These are phyloP conservation scores for Zasmidium citrigriseum DNA, from an alignment of 2,329 filamentous ascomycete species.

Conservation along the genomic window DNA sequence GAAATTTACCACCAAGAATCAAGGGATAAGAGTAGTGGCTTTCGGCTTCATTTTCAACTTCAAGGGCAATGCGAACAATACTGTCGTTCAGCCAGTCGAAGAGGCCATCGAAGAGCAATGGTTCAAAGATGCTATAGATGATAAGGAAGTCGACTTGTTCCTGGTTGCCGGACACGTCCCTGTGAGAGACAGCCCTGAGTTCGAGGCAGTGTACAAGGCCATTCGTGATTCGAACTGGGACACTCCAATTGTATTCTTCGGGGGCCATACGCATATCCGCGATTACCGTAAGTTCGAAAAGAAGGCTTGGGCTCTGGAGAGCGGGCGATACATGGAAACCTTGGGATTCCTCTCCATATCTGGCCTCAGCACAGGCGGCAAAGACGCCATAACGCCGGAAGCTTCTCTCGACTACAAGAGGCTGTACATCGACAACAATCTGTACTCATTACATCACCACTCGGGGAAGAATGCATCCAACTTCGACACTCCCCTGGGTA, in stretches of 20 bases:
- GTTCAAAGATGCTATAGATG: conserved; percentile 84
- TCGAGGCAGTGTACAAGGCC: conserved; percentile 72
- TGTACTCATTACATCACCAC: conserved; percentile 81
- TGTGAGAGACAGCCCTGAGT: conserved; percentile 73
- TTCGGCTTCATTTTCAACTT: conserved; percentile 98
- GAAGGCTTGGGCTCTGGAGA: conserved; percentile 76
- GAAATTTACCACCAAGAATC: conserved; percentile 90
- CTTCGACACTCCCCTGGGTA: conserved; percentile 76
- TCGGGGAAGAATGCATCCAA: conserved; percentile 69
- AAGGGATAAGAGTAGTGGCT: conserved; percentile 77
- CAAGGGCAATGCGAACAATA: conserved; percentile 86
- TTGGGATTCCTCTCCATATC: conserved; percentile 89
- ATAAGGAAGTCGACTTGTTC: conserved; percentile 79
- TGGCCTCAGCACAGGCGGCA: conserved; percentile 54
- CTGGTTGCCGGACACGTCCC: conserved; percentile 84
- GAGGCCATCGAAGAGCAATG: conserved; percentile 80
- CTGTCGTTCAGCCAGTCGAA: conserved; percentile 75
- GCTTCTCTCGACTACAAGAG: conserved; percentile 64
- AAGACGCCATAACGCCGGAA: conserved; percentile 33
- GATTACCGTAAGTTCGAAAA: conserved; percentile 80
- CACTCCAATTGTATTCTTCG: conserved; percentile 87
- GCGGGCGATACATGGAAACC: conserved; percentile 91
- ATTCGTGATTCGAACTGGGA: conserved; percentile 77
- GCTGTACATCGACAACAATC: conserved; percentile 91
- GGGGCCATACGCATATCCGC: conserved; percentile 85